Evolutionary conservation across 305 asterid genomes (phyloP), one percentile per base, ranked within the genome.

Genomic region (Fraxinus platypoda): DNA sequence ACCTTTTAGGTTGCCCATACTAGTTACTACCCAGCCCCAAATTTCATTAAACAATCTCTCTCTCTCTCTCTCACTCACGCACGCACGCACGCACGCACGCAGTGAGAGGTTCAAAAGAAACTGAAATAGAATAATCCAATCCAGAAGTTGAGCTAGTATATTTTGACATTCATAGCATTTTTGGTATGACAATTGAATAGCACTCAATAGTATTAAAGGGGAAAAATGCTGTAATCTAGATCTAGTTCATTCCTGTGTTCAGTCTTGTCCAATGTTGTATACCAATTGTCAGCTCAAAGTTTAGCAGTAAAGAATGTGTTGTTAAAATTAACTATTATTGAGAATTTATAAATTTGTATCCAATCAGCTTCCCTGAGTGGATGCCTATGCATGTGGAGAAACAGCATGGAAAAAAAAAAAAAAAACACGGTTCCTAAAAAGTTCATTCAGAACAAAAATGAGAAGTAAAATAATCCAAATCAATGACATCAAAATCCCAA

Each of bases 1-100:
- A 86, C 89, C 86, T 89, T 80, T 77, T 81, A 49, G 80, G 76
- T 81, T 74, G 80, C 78, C 72, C 77, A 46, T 75, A 62, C n/a
- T n/a, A n/a, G n/a, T n/a, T n/a, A n/a, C 87, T 15, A 77, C 79
- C 88, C 74, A 85, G 76, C 74, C 77, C 26, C 52, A 81, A 78
- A 73, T 23, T 75, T 43, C 73, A 43, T 77, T 57, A 35, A 35
- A 73, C 68, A 49, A 8, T 30, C 75, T 81, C 28, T 37, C 46
- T 38, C 43, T 8, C 46, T 8, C 46, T 34, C 37, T 35, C 41
- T 35, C 41, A 78, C 21, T 34, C 37, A n/a, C n/a, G n/a, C n/a
- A n/a, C n/a, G 1, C 41, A 6, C 43, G 43, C 43, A 35, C 30
- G 74, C 25, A 57, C 8, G 4, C 31, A 64, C 7, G 6, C 4